phyloP scores from a whole-genome alignment of 768 basidiomycete genomes.

The Boletus eberwhitei region DNA sequence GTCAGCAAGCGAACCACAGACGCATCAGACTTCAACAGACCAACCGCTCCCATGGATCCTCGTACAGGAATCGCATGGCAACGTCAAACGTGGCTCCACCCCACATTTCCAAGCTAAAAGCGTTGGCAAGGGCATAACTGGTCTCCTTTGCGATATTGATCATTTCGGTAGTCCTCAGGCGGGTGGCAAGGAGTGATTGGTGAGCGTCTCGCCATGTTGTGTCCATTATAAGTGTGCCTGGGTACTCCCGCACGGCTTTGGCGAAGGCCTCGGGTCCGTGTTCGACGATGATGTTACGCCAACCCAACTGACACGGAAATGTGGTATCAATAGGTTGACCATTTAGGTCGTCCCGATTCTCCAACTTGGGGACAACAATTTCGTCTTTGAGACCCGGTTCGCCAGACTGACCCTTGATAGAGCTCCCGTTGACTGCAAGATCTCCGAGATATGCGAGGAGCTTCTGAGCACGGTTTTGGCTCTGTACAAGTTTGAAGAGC shows the following conservation, averaged over 20 bases:
- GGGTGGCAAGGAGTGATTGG: constrained; percentile 94
- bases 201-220: constrained; percentile 99
- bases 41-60: constrained; percentile 99
- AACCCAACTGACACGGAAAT: constrained; percentile 82
- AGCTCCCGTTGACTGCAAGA: constrained; percentile 95
- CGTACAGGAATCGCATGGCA: constrained; percentile 98
- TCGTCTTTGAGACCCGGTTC: constrained; percentile 94
- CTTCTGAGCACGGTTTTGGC: constrained; percentile 98
- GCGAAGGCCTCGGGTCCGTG: constrained; percentile 98
- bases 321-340: constrained; percentile 74
- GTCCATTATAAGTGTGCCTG: constrained; percentile 94
- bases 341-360: constrained; percentile 73
- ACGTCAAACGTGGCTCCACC: constrained; percentile 99
- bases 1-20: constrained; percentile 10
- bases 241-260: constrained; percentile 94
- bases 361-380: constrained; percentile 75
- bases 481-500: constrained; percentile 96
- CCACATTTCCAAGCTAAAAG: constrained; percentile 98
- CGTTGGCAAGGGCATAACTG: constrained; percentile 89
- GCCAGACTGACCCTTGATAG: constrained; percentile 93
- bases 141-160: constrained; percentile 98
- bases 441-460: constrained; percentile 96
- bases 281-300: constrained; percentile 99
- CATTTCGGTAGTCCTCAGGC: constrained; percentile 94
- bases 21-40: constrained; percentile 39